These are phyloP conservation scores for Kodamaea jinghongensis DNA, from an alignment of 805 yeast genomes.

Conservation along the genomic window DNA sequence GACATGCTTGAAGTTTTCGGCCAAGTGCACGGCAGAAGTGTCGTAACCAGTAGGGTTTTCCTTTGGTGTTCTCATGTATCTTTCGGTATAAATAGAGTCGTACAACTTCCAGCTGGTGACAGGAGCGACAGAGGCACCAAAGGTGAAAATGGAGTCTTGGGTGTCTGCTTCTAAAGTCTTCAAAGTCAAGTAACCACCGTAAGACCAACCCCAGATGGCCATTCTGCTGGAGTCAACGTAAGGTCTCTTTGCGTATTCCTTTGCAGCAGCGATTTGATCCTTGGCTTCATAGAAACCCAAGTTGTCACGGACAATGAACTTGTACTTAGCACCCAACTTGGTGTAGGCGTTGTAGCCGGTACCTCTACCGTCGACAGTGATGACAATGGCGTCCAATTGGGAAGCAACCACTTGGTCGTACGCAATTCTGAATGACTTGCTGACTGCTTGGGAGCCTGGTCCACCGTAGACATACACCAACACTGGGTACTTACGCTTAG, in stretches of 20 bases:
- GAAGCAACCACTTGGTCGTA: conserved; percentile 80
- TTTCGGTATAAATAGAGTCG: conserved; percentile 77
- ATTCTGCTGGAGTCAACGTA: conserved; percentile 62
- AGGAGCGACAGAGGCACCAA: conserved; percentile 82
- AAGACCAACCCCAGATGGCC: conserved; percentile 88
- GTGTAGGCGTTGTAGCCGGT: conserved; percentile 79
- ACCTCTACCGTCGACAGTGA: conserved; percentile 95
- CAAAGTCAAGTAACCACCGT: conserved; percentile 76
- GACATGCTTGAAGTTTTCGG: conserved; percentile 46
- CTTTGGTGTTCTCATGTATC: conserved; percentile 62
- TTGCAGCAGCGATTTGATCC: conserved; percentile 88
- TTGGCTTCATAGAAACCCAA: conserved; percentile 79
- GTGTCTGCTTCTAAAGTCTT: conserved; percentile 69
- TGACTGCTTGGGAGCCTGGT: conserved; percentile 86
- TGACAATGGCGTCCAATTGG: conserved; percentile 77
- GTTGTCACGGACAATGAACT: conserved; percentile 76
- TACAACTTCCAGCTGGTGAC: conserved; percentile 76
- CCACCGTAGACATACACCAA: conserved; percentile 93
- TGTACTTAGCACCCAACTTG: conserved; percentile 52
- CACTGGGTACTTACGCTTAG: conserved; percentile 68
- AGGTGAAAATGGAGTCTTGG: conserved; percentile 57
- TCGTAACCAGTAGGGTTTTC: conserved; percentile 50
- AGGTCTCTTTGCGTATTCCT: conserved; percentile 55
- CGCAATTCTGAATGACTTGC: conserved; percentile 53
- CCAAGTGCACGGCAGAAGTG: conserved; percentile 41